Percentiles rank a stretch among this genome's conserved stretches.
These are phyloP conservation scores for Lachancea lanzarotensis DNA, from an alignment of 805 yeast species.

Conservation along the genomic window DNA sequence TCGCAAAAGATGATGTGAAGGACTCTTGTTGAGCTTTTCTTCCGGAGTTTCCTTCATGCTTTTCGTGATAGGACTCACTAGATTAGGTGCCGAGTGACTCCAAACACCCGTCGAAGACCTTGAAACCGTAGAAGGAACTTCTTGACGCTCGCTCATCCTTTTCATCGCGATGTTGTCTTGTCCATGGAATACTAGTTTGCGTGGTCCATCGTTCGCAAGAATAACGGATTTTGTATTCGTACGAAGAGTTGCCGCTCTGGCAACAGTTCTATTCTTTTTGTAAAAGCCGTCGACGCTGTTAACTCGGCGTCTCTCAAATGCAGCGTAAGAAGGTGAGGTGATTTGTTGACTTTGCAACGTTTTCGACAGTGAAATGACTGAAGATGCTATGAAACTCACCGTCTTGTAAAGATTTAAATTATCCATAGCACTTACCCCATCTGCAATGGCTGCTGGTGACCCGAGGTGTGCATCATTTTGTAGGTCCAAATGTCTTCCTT, in stretches of 20 bases:
- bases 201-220: slow-evolving; percentile 4
- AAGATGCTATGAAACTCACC: slow-evolving; percentile 30
- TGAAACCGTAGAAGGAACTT: not conserved
- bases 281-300: slow-evolving; percentile 12
- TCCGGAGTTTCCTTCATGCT: not conserved
- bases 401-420: slow-evolving; percentile 32
- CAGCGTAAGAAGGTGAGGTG: slow-evolving; percentile 22
- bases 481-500: not conserved
- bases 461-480: slow-evolving; percentile 4
- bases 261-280: not conserved
- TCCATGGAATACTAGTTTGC: slow-evolving; percentile 10
- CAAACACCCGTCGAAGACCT: not conserved
- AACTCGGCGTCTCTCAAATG: slow-evolving; percentile 20
- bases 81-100: slow-evolving; percentile 1
- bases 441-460: not conserved
- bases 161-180: not conserved
- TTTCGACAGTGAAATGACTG: slow-evolving; percentile 31
- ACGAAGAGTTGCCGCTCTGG: not conserved
- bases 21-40: not conserved
- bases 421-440: slow-evolving; percentile 29
- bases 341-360: slow-evolving; percentile 18
- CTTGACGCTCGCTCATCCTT: not conserved
- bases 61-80: not conserved
- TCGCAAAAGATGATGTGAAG: not conserved
- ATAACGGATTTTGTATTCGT: not conserved